Evolutionary conservation across 345 rosid genomes (phyloP).

Genomic region (Balakata baccata): DNA sequence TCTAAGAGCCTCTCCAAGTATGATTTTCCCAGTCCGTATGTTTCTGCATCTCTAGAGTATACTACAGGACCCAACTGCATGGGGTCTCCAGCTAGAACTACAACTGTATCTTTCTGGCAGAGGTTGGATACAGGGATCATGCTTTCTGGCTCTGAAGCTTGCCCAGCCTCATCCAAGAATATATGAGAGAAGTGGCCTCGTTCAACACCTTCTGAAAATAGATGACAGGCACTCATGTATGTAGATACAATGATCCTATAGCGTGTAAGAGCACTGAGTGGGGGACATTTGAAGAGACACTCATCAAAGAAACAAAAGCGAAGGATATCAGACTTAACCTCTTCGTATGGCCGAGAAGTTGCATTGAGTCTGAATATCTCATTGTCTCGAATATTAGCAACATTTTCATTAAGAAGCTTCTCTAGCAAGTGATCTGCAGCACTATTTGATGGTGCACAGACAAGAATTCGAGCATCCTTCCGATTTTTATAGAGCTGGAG

Average conservation of each 20-base stretch:
- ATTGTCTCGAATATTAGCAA: slow-evolving; percentile 42
- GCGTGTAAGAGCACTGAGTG: slow-evolving; percentile 45
- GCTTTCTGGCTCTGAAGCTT: slow-evolving; percentile 96
- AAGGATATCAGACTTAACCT: slow-evolving; percentile 52
- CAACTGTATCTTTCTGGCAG: slow-evolving; percentile 61
- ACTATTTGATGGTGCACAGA: slow-evolving; percentile 88
- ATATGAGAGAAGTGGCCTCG: slow-evolving; percentile 91
- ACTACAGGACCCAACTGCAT: slow-evolving; percentile 93
- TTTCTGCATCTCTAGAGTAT: slow-evolving; percentile 63
- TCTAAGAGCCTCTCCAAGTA: slow-evolving; percentile 78
- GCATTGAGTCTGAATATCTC: slow-evolving; percentile 90
- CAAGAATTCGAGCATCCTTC: slow-evolving; percentile 52
- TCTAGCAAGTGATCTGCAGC: slow-evolving; percentile 86
- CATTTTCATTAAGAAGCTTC: slow-evolving; percentile 50
- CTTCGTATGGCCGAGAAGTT: slow-evolving; percentile 65
- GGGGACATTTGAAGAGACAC: slow-evolving; percentile 62
- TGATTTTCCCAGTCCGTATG: slow-evolving; percentile 64
- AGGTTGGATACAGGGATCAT: slow-evolving; percentile 68
- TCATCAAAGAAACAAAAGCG: slow-evolving; percentile 76
- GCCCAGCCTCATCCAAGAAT: slow-evolving; percentile 93
- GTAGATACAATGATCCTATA: slow-evolving; percentile 71
- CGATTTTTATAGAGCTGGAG: slow-evolving; percentile 59
- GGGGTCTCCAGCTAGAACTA: slow-evolving; percentile 96
- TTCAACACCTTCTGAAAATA: slow-evolving; percentile 63
- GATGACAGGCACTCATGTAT: slow-evolving; percentile 80